Evolutionary conservation across 257 asterid species (phyloP), one percentile per base, ranked within the genome.

Genomic region (Craterostigma plantagineum): DNA sequence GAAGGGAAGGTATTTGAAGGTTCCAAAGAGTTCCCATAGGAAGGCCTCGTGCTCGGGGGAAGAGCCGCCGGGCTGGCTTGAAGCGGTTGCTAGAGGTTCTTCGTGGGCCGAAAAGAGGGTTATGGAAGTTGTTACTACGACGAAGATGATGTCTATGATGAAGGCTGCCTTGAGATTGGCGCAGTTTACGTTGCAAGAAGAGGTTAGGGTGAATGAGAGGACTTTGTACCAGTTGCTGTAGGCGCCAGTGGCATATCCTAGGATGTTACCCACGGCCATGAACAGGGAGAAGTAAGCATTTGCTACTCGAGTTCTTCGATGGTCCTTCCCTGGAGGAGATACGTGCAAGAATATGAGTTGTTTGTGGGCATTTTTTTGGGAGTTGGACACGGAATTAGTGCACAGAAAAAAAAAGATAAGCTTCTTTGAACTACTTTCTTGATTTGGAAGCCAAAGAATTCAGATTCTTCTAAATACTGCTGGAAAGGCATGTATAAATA

Each of bases 111-210:
- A 80, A 14, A 76, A 57, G 35, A 79, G 65, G 63, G 90, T 76
- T 53, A 75, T 43, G 30, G 14, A 64, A 16, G 92, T 70, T 3
- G 90, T 65, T 16, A 63, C 18, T 18, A 66, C 47, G 27, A 79
- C 69, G 44, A 79, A 68, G 38, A 72, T 48, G 50, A 72, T 66
- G 58, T 79, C 92, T 33, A 79, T 46, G 14, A 79, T 40, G 65
- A 79, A 75, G 33, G 92, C 92, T 8, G 90, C 42, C 76, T 79
- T 79, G 48, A 79, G 71, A 66, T 79, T 79, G 10, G 92, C 90
- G 17, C 92, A 79, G 73, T 71, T 72, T 46, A 72, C 33, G 33
- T 55, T 55, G 69, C 90, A 79, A 7, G 74, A 82, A 11, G 80
- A 15, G 47, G 51, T 64, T 51, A 63, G 72, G 9, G 92, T 75